phyloP scores from a whole-genome alignment of 192 early-diverging fungal species.

The Backusella tarrabulga region DNA sequence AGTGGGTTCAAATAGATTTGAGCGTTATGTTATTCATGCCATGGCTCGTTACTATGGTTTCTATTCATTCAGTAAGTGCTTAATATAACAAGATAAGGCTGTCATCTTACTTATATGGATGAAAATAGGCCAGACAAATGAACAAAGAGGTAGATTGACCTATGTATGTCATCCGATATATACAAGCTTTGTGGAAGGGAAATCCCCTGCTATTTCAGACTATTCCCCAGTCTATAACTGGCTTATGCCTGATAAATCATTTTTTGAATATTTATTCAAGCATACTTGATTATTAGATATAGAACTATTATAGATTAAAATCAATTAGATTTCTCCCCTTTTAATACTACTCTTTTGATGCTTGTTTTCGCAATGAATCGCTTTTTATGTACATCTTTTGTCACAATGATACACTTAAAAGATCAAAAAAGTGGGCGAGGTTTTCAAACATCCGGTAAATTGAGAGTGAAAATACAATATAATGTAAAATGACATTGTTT shows the following conservation, averaged over 20 bases:
- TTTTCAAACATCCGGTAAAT: too few species aligned
- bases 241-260: constrained; percentile 8
- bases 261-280: constrained; percentile 14
- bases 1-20: constrained; percentile 51
- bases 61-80: constrained; percentile 48
- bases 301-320: not conserved
- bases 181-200: not conserved
- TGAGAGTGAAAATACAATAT: too few species aligned
- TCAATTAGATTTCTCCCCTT: not conserved
- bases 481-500: not conserved
- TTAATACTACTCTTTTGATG: too few species aligned
- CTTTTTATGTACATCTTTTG: too few species aligned
- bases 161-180: constrained; percentile 3
- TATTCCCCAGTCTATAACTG: not conserved
- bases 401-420: not conserved
- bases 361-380: too few species aligned
- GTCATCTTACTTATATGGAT: not conserved
- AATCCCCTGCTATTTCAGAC: too few species aligned
- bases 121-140: not conserved
- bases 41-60: constrained; percentile 47
- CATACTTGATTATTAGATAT: not conserved
- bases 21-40: constrained; percentile 47
- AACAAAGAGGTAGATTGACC: not conserved
- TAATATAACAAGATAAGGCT: not conserved
- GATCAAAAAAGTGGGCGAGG: too few species aligned